Evolutionary conservation across 306 rosid genomes (phyloP).

Genomic region (Dryas drummondii): DNA sequence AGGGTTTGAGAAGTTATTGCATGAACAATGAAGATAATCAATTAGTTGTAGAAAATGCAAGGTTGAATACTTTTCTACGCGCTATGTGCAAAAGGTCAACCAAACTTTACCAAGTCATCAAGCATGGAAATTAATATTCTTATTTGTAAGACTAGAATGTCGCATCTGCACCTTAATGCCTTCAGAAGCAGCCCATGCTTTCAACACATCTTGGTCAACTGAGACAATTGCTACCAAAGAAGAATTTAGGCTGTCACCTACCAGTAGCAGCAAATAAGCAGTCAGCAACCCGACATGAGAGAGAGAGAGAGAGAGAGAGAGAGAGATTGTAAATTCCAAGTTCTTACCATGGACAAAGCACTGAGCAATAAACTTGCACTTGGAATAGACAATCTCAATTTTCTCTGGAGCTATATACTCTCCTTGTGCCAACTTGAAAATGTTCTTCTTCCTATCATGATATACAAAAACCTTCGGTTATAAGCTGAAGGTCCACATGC

Average conservation of each 20-base stretch:
- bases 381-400: conserved; percentile 88
- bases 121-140: conserved; percentile 4
- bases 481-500: background rate
- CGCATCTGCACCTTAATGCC: conserved; percentile 58
- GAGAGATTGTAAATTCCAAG: conserved; percentile 21
- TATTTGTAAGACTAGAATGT: conserved; percentile 2
- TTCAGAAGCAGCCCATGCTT: conserved; percentile 84
- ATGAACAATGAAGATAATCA: background rate
- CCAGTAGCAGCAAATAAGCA: conserved; percentile 26
- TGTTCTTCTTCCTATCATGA: conserved; percentile 84
- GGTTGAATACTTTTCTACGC: background rate
- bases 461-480: conserved; percentile 14
- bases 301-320: background rate
- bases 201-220: conserved; percentile 70
- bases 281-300: conserved; percentile 26
- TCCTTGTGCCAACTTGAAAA: conserved; percentile 99
- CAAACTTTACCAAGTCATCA: background rate
- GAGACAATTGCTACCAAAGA: conserved; percentile 78
- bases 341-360: conserved; percentile 89
- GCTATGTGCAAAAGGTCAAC: background rate
- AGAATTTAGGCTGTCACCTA: conserved; percentile 95
- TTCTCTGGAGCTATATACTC: conserved; percentile 99
- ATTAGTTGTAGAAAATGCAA: background rate
- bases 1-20: background rate
- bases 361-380: conserved; percentile 82